phyloP scores from a whole-genome alignment of 352 stramenopile genomes.

The Phytophthora crassamura region DNA sequence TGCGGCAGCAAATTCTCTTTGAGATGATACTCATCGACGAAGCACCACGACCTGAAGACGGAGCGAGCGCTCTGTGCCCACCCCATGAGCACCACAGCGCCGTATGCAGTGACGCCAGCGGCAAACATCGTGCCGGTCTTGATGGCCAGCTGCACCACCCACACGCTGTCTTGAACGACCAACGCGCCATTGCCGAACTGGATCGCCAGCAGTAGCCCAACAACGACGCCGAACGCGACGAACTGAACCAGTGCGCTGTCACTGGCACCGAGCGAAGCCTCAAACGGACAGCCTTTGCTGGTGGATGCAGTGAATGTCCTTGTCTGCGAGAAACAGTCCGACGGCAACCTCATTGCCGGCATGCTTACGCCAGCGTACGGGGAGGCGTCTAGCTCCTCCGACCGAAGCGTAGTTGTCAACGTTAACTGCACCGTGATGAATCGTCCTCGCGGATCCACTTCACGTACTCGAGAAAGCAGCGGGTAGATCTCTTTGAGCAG shows the following conservation, averaged over 20 bases:
- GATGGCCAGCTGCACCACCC: conserved; percentile 17
- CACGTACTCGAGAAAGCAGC: conserved; percentile 29
- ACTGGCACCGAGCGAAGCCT: background rate
- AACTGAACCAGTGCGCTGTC: conserved; percentile 15
- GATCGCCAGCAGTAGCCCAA: conserved; percentile 13
- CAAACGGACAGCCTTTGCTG: conserved; percentile 17
- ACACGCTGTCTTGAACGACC: conserved; percentile 21
- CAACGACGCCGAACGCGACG: conserved; percentile 14
- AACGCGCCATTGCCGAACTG: conserved; percentile 24
- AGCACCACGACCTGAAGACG: background rate
- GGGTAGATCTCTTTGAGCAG: conserved; percentile 50
- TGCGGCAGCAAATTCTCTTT: conserved; percentile 14
- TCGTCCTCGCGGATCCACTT: conserved; percentile 32
- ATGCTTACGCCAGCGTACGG: conserved; percentile 20
- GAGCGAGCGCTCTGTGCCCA: conserved; percentile 1
- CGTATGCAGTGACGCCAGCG: conserved; percentile 11
- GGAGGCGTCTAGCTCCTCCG: conserved; percentile 10
- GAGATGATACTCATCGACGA: conserved; percentile 7
- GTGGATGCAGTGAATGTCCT: background rate
- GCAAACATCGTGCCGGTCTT: conserved; percentile 18
- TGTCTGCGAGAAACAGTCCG: conserved; percentile 5
- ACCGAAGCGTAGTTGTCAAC: conserved; percentile 33
- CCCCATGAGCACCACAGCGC: background rate
- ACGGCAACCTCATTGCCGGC: background rate
- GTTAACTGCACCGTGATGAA: conserved; percentile 30